Base-by-base conservation (phyloP, 176 grass and related monocot genomes). In the Eremochloa ophiuroides region DNA sequence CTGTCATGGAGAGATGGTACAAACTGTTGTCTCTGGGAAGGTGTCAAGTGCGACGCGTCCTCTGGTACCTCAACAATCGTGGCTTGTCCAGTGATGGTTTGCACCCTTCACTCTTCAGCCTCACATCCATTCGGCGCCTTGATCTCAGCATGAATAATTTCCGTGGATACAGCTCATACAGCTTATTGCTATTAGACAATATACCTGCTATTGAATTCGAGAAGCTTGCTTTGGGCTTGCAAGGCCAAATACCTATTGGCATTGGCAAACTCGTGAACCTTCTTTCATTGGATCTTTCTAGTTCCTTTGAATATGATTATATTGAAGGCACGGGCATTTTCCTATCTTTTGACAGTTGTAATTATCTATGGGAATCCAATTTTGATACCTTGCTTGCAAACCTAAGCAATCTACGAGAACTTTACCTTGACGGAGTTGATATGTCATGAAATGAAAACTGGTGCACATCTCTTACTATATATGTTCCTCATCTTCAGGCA, bases 71-170 rank as follows among this genome's bases (percentile, higher is more conserved):
- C 12, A 8, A 29, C 38, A 35, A 28, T 0, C 2, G 8, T 55
- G 43, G 13, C 6, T 51, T 85, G n/a, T 39, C 12, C 2, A 78
- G 83, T 29, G 0, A 0, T 1, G 30, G 75, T 0, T 18, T 85
- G 29, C 2, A 85, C 29, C 40, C 66, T 63, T 5, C 10, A 1
- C 3, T 79, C 66, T 85, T 50, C 3, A 29, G 20, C 10, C 65
- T 85, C 4, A 62, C 9, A 8, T 85, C 29, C 6, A 65, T 80
- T 10, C 58, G 10, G 2, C 0, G 4, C 5, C 84, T 85, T 0
- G 59, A 80, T 43, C 84, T 79, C 27, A 80, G 84, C 68, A 72
- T 51, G 67, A 79, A 80, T 31, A 0, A 26, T 23, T 80, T 85
- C 3, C 0, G 5, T 9, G 0, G 0, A 27, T 35, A 35, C 34